phyloP scores from a whole-genome alignment of 1,284 basidiomycete genomes.

The Phellopilus nigrolimitatus region DNA sequence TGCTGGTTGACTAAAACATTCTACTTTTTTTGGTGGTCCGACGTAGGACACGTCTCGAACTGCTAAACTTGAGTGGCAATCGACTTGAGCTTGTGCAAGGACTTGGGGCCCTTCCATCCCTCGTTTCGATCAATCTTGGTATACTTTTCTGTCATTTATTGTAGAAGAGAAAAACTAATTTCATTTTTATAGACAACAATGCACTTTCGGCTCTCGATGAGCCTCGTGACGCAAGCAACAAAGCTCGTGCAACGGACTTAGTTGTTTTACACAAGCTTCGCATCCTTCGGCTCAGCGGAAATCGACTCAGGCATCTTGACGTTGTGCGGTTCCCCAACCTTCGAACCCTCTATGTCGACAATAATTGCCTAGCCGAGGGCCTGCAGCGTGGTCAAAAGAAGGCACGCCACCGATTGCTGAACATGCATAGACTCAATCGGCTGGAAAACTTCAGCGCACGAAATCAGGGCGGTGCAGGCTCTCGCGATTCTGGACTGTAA shows the following conservation, averaged over 20 bases:
- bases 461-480: slow-evolving; percentile 69
- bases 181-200: slow-evolving; percentile 15
- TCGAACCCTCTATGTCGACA: slow-evolving; percentile 90
- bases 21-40: not conserved
- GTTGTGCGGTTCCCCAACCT: slow-evolving; percentile 66
- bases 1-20: not conserved
- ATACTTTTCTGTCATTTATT: slow-evolving; percentile 24
- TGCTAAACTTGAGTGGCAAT: slow-evolving; percentile 82
- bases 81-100: slow-evolving; percentile 56
- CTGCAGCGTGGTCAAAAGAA: slow-evolving; percentile 9
- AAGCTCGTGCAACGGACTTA: slow-evolving; percentile 23
- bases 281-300: slow-evolving; percentile 84
- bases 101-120: slow-evolving; percentile 54
- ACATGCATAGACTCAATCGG: slow-evolving; percentile 54
- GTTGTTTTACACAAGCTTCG: slow-evolving; percentile 64
- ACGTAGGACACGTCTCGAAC: slow-evolving; percentile 72
- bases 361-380: slow-evolving; percentile 60
- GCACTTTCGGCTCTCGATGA: slow-evolving; percentile 7
- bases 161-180: no score
- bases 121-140: slow-evolving; percentile 81
- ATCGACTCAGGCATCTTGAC: slow-evolving; percentile 69
- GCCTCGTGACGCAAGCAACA: not conserved
- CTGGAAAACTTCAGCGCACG: slow-evolving; percentile 90
- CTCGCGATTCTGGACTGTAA: slow-evolving; percentile 55
- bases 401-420: slow-evolving; percentile 34